Evolutionary conservation across 208 protist genomes (phyloP), one percentile per base, ranked within the genome.

Genomic region (Kentomonas sorsogonicus): DNA sequence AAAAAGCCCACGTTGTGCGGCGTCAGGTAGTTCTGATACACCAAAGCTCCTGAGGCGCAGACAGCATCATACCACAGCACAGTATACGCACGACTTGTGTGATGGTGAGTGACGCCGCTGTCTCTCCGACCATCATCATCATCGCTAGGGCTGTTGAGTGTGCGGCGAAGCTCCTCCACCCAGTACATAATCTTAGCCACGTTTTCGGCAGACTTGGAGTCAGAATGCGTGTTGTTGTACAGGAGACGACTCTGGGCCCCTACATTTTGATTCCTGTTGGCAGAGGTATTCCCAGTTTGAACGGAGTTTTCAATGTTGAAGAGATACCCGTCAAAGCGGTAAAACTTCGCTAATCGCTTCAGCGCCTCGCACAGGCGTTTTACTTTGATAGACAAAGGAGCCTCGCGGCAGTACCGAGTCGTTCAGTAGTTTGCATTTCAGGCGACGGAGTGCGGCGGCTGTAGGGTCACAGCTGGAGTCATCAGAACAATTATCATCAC

Each of bases 61-160:
- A 97, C 66, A 10, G 83, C 80, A 60, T 97, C 93, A 63, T 97
- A 97, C 93, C 93, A 97, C 2, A 96, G 60, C 0, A 96, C 79
- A 18, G 63, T n/a, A 48, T 48, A 48, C 6, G 9, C n/a, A 15
- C 25, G 11, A 15, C 25, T 48, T 6, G 10, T 11, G 45, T 26
- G 34, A 15, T 15, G 15, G 62, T 69, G 9, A 30, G 25, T 29
- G 4, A 18, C 4, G 40, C 31, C 4, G 36, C 27, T 18, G 33
- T 13, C 20, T 63, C 63, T 41, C 69, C 69, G 10, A 69, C 39
- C 18, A 22, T 41, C 23, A 55, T n/a, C 38, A 9, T 48, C 16
- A 43, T 50, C 11, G 29, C n/a, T n/a, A n/a, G n/a, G n/a, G n/a
- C n/a, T n/a, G n/a, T n/a, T n/a, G n/a, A n/a, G n/a, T n/a, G n/a